phyloP scores from a whole-genome alignment of 1,139 yeast species.

The Lodderomyces parapsilosis region DNA sequence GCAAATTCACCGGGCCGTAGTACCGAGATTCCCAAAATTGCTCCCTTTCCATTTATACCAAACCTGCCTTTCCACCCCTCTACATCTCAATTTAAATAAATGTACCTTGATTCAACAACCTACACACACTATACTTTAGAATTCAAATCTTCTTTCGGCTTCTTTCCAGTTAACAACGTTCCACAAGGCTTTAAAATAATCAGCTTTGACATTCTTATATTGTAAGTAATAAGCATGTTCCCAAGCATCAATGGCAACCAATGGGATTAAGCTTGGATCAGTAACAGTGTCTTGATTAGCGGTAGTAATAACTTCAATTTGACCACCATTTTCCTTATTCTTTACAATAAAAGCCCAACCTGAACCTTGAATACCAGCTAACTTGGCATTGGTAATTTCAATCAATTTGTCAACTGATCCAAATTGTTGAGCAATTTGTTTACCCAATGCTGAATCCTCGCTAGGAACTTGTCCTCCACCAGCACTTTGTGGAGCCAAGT shows the following conservation, averaged over 20 bases:
- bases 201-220: constrained; percentile 91
- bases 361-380: constrained; percentile 94
- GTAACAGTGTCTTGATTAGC: constrained; percentile 89
- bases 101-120: not conserved
- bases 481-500: constrained; percentile 74
- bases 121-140: constrained; percentile 6
- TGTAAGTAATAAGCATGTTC: constrained; percentile 98
- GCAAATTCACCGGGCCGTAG: too few species aligned
- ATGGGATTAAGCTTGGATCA: constrained; percentile 63
- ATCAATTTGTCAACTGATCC: constrained; percentile 80
- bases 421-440: constrained; percentile 64
- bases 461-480: constrained; percentile 88
- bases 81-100: not conserved
- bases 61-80: too few species aligned
- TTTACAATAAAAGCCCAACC: constrained; percentile 97
- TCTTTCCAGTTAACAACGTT: constrained; percentile 95
- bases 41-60: too few species aligned
- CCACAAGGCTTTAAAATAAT: constrained; percentile 96
- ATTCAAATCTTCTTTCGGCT: constrained; percentile 65
- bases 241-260: constrained; percentile 97
- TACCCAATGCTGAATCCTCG: constrained; percentile 54
- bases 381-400: constrained; percentile 64
- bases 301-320: constrained; percentile 81
- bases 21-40: too few species aligned
- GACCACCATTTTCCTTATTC: constrained; percentile 74